These are phyloP conservation scores for Helichrysum umbraculigerum DNA, from an alignment of 129 eudicot genomes.

Conservation along the genomic window DNA sequence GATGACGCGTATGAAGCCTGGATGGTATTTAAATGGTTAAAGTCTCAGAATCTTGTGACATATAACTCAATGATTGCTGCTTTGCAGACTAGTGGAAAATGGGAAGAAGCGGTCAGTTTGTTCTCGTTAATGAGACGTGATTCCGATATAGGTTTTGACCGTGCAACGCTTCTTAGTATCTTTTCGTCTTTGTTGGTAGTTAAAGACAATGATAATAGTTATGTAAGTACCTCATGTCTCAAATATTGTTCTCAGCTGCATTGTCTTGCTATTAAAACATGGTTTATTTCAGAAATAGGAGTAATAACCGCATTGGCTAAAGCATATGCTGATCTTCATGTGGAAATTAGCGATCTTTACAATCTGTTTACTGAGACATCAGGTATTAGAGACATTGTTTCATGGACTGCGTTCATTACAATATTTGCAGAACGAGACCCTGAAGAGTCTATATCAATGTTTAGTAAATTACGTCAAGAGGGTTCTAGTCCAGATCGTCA, in stretches of 20 bases:
- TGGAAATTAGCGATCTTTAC: constrained; percentile 40
- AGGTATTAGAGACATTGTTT: constrained; percentile 55
- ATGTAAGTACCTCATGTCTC: constrained; percentile 9
- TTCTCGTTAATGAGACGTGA: constrained; percentile 51
- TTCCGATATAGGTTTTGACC: constrained; percentile 52
- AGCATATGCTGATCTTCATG: constrained; percentile 62
- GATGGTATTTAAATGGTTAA: constrained; percentile 47
- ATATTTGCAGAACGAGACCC: constrained; percentile 64
- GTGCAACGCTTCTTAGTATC: constrained; percentile 61
- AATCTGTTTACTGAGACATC: constrained; percentile 51
- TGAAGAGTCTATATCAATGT: constrained; percentile 45
- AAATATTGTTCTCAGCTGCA: constrained; percentile 64
- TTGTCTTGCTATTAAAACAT: constrained; percentile 47
- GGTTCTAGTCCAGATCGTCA: constrained; percentile 52
- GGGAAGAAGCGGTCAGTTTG: constrained; percentile 41
- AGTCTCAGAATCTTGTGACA: constrained; percentile 47
- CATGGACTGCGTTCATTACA: constrained; percentile 71
- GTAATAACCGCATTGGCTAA: constrained; percentile 66
- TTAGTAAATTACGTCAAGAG: constrained; percentile 42
- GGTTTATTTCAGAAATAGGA: constrained; percentile 47
- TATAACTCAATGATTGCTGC: constrained; percentile 73
- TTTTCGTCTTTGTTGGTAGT: constrained; percentile 46
- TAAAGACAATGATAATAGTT: constrained; percentile 15
- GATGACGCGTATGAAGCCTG: constrained; percentile 42
- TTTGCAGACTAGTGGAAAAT: constrained; percentile 45